These are phyloP conservation scores for Aspergillus terreus DNA, from an alignment of 2,329 filamentous ascomycete species.

Conservation along the genomic window DNA sequence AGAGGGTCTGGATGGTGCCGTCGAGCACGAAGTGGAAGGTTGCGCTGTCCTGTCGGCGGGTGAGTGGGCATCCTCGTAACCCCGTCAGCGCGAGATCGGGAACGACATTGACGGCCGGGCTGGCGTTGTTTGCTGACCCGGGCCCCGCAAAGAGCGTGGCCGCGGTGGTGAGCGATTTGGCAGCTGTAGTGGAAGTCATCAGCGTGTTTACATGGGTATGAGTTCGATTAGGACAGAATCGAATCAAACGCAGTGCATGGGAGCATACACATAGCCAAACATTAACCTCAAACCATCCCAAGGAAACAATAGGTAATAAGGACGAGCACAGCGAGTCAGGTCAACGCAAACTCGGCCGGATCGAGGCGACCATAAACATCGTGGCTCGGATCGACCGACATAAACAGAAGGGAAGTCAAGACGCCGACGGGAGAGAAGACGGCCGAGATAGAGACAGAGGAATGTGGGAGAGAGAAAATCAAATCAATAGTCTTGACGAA, in stretches of 20 bases:
- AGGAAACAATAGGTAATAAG: not conserved
- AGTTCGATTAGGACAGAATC: not conserved
- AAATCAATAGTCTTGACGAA: constrained; percentile 8
- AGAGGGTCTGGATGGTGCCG: constrained; percentile 70
- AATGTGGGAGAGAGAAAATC: constrained; percentile 6
- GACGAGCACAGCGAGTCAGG: not conserved
- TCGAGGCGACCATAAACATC: not conserved
- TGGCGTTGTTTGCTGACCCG: constrained; percentile 28
- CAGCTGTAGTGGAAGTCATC: constrained; percentile 19
- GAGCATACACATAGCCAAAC: constrained; percentile 1
- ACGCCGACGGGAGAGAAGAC: not conserved
- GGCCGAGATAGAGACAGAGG: not conserved
- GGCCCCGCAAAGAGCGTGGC: constrained; percentile 35
- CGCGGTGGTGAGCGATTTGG: constrained; percentile 26
- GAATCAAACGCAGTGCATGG: not conserved
- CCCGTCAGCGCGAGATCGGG: not conserved
- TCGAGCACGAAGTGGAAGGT: constrained; percentile 35
- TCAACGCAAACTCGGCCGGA: not conserved
- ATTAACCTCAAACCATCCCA: not conserved
- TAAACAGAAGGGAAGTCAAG: not conserved
- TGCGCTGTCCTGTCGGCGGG: constrained; percentile 24
- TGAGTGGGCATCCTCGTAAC: not conserved
- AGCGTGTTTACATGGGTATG: not conserved
- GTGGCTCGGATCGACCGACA: not conserved
- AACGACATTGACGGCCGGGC: constrained; percentile 34